Base-by-base conservation (phyloP, 805 yeast species). In the Ogataea dorogensis region DNA sequence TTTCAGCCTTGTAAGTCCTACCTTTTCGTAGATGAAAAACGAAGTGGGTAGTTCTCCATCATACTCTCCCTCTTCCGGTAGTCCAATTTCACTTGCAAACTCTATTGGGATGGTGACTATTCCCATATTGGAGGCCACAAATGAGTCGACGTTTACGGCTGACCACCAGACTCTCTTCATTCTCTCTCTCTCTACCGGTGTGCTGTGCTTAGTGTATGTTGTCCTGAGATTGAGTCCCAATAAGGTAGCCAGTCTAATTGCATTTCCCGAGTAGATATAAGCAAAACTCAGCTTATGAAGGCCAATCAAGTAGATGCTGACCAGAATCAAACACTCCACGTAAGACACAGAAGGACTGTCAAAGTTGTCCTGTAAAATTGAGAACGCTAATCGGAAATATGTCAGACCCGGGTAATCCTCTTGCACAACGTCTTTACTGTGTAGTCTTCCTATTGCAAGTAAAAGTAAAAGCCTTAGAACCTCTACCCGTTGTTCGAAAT, bases 121-220 rank as follows among this genome's bases (percentile, higher is more conserved):
- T 7, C 42, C 42, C 16, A 38, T 14, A 19, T 34, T 32, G 10
- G 42, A 33, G 7, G 38, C 16, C 13, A 33, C 34, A 19, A 23
- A 38, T 14, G 22, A 23, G 19, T 38, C 42, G 7, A 38, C 28
- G 15, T 25, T 29, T 4, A 12, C 12, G 5, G 25, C 29, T 2
- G 34, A 24, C 42, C 42, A 38, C 42, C 42, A 38, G 3, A 38
- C 13, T 24, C 42, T 4, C 21, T 19, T 38, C 42, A 28, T 33
- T 3, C 42, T 29, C 18, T 38, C 42, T 22, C 33, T 38, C 13
- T 28, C 27, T 7, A 29, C 20, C 6, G 9, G 20, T 6, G 34
- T 24, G 6, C 11, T 13, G 5, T 11, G 17, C 25, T 22, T 19
- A 1, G 17, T 15, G 19, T 38, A 38, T 1, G 38, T 28, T 6